Evolutionary conservation across 257 asterid species (phyloP), one percentile per base, ranked within the genome.

Genomic region (Nicotiana attenuata): DNA sequence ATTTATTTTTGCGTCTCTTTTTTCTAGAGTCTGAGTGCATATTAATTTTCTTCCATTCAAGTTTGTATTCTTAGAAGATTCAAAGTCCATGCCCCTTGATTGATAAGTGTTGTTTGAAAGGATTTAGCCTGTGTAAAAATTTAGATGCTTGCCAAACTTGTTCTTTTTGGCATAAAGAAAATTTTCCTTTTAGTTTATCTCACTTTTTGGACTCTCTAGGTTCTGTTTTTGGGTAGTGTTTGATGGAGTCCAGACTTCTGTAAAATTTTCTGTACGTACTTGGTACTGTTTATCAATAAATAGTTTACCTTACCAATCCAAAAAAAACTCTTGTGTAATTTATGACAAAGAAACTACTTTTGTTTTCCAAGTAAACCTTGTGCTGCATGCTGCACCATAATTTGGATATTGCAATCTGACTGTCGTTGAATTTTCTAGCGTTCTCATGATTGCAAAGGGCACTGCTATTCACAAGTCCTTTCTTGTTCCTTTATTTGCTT

Each of bases 381-480:
- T 75, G 52, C 38, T 50, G 45, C 45, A 26, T 75, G 80, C 64
- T 75, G 64, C 31, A 52, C 45, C 45, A 52, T 50, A 33, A 0
- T 75, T 75, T 75, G 80, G 17, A 50, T 50, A 50, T 8, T 50
- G 26, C 64, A 50, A 75, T 75, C 64, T 75, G 47, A 75, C 45
- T 50, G 45, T 52, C 45, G 3, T 15, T 15, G 57, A 16, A 20
- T 75, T 75, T 26, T 75, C 13, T 52, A 75, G 80, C 85, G 88
- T 94, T 82, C 91, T 96, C 79, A 92, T 94, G 98, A 83, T 96
- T 80, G 92, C 85, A 11, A 91, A 28, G 87, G 99, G 97, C 68
- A 94, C 98, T 85, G 91, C 93, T 69, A 92, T 94, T 80, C 97
- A 87, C 63, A 92, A 91, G 88, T 88, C 98, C 28, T 92, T 96